Conservation (phyloP, 305 asterid genomes). For the Fraxinus velutina region DNA sequence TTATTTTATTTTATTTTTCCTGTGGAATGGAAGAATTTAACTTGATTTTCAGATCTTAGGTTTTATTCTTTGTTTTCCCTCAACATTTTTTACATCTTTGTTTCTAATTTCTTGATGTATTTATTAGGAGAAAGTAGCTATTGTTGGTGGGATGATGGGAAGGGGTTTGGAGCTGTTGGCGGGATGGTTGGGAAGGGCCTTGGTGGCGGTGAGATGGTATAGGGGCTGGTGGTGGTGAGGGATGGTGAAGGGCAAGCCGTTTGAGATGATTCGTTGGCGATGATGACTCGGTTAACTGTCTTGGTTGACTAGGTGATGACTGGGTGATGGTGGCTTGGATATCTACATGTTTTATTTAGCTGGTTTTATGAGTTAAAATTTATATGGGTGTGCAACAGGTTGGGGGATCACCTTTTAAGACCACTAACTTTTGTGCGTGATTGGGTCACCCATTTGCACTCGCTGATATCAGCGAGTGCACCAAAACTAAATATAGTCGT, state of each 20-base stretch:
- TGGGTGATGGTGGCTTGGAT: background rate
- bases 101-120: background rate
- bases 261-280: background rate
- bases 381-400: background rate
- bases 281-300: background rate
- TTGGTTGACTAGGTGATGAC: background rate
- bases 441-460: background rate
- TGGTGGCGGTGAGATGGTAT: background rate
- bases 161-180: background rate
- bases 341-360: background rate
- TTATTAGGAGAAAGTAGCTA: background rate
- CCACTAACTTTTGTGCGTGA: background rate
- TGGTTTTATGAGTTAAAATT: background rate
- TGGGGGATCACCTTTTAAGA: background rate
- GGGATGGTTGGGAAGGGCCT: background rate
- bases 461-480: background rate
- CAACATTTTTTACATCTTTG: background rate
- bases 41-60: background rate
- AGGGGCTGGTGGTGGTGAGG: background rate
- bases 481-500: background rate
- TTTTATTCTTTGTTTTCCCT: background rate
- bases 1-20: background rate
- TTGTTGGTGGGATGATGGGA: background rate
- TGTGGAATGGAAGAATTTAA: background rate
- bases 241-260: background rate